phyloP scores from a whole-genome alignment of 768 basidiomycete species.

The Agaricus subrufescens region DNA sequence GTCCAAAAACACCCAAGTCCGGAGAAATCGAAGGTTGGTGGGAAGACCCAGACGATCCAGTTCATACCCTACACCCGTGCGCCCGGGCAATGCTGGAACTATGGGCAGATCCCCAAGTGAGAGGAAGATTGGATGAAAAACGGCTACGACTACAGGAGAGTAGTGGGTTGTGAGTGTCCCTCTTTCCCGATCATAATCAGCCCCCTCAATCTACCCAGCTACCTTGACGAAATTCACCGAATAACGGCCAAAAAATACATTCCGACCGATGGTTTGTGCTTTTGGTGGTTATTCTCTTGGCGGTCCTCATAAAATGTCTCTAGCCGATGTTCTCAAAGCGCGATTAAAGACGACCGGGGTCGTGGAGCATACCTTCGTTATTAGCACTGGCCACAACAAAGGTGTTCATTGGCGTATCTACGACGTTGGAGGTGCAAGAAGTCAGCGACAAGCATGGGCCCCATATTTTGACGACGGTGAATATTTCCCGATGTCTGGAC shows the following conservation, averaged over 20 bases:
- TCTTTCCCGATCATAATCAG: neutral
- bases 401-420: slow-evolving; percentile 78
- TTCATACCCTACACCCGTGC: slow-evolving; percentile 63
- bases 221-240: slow-evolving; percentile 74
- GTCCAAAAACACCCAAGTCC: slow-evolving; percentile 65
- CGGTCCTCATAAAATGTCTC: neutral
- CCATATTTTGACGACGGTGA: slow-evolving; percentile 85
- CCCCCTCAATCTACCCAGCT: slow-evolving; percentile 37
- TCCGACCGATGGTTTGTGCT: slow-evolving; percentile 61
- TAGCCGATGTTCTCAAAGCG: slow-evolving; percentile 77
- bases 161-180: slow-evolving; percentile 70
- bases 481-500: slow-evolving; percentile 15
- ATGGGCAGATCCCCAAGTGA: slow-evolving; percentile 72
- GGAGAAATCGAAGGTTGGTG: slow-evolving; percentile 78
- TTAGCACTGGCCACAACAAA: slow-evolving; percentile 51
- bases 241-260: slow-evolving; percentile 81
- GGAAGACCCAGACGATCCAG: slow-evolving; percentile 82
- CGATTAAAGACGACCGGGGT: slow-evolving; percentile 81
- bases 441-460: slow-evolving; percentile 83
- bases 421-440: slow-evolving; percentile 79
- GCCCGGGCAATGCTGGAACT: slow-evolving; percentile 65
- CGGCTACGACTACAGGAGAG: slow-evolving; percentile 72
- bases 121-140: slow-evolving; percentile 58
- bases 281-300: slow-evolving; percentile 5
- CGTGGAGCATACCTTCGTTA: slow-evolving; percentile 70